Evolutionary conservation across 768 basidiomycete species (phyloP), one percentile per base, ranked within the genome.

Genomic region (Leccinum variicolor): DNA sequence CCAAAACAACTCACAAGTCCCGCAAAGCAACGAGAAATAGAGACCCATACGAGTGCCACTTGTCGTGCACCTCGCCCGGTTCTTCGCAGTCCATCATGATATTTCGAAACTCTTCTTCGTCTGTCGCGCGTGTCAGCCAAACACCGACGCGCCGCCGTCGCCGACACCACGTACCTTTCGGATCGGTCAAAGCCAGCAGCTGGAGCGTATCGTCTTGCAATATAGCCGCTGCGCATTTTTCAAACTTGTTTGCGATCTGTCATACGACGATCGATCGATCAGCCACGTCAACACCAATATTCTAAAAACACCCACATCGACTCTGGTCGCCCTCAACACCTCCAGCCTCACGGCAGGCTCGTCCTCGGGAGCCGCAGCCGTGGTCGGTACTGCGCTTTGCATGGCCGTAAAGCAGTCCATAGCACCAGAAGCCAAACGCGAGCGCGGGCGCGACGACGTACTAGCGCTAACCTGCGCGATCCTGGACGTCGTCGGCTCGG

Each of bases 151-250:
- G 19, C 11, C 4, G 36, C 28, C 17, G 8, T 21, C 6, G 21
- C 15, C 15, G 8, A 43, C 8, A 21, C 11, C 4, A 49, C 53
- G 3, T 45, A 66, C 69, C 70, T 53, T 57, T 50, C 1, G 70
- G 66, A 21, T 62, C 25, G 3, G 55, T 61, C 45, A 63, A 28
- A 8, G 66, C 68, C 53, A 71, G 39, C 19, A 61, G 10, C 26
- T 71, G 60, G 6, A 71, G 68, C 17, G 66, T 65, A 26, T 70
- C 62, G 7, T 68, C 69, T 45, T 63, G 59, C 11, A 71, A 51
- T 31, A 72, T 36, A n/a, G 50, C 62, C 21, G 56, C 41, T 5
- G 53, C 33, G 46, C 36, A 26, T 31, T 41, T 53, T 4, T 39
- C 5, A 14, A 52, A 58, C 45, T 23, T 49, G 2, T 57, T 52